Base-by-base conservation (phyloP, 495 filamentous ascomycete species). In the Clohesyomyces aquaticus region DNA sequence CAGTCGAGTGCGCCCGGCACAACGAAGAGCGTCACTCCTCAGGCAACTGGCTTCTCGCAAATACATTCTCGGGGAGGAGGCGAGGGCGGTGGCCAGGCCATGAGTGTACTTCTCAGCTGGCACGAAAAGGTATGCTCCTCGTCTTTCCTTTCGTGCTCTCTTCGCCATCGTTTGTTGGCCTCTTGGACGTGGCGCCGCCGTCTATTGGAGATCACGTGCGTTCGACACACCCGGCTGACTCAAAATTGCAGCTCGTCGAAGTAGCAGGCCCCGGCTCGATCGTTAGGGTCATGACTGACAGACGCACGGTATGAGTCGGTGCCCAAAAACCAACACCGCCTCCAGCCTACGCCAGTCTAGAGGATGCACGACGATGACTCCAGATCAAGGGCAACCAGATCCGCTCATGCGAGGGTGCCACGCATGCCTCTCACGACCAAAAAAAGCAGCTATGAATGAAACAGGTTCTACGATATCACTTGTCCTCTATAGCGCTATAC, bases 71-170 rank as follows among this genome's bases (percentile, higher is more conserved):
- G 91, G 42, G 81, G 87, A 19, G 84, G 82, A 19, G 86, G 84
- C 67, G 90, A 93, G 61, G 88, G 88, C 59, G 88, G 89, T 66
- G 90, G 91, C 49, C 85, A 90, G 68, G 88, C 87, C 47, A 96
- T 96, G 92, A 96, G 92, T 67, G 92, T 97, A 46, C 72, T 97
- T 71, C 77, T 97, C 66, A 95, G 88, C 72, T 97, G 92, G 92
- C 92, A 96, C 71, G 92, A 97, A 82, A 96, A 95, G 82, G 77
- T 79, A 66, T 54, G 21, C 18, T 22, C 26, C 35, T 12, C 27
- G 4, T n/a, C 23, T 41, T 38, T 48, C 35, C 27, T 27, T 28
- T 42, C 25, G 28, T 22, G 23, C 26, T 19, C 10, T 48, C 19
- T 42, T 32, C 22, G 25, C 52, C 19, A 48, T 46, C 19, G 14